Base-by-base conservation (phyloP, 176 grass and related monocot species). In the Pontederia paniculata region DNA sequence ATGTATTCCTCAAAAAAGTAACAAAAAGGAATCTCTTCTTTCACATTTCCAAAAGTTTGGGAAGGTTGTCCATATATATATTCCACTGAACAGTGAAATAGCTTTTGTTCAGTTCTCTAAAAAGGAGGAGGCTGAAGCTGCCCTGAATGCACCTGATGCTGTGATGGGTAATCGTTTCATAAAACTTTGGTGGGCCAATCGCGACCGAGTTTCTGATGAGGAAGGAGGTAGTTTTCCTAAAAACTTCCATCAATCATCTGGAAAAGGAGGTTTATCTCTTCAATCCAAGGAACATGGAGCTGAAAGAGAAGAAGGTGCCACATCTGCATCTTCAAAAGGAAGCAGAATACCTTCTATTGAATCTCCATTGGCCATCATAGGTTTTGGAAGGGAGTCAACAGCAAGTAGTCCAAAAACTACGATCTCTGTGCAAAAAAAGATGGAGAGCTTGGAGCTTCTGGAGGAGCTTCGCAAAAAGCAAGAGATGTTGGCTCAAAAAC, bases 121-220 rank as follows among this genome's bases (percentile, higher is more conserved):
- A 83, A 88, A 80, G 58, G 93, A 84, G 71, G 93, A 98, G 60
- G 93, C 87, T 73, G 86, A 98, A 81, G 83, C 93, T 77, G 87
- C 87, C 49, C 80, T 98, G 53, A 64, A 84, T 72, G 77, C 93
- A 17, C 87, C 93, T 56, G 93, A 98, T 52, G 93, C 93, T 77
- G 93, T 98, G 41, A 98, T 98, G 87, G 93, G 87, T n/a, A 98
- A 98, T 50, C 86, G 93, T 57, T 98, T 98, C 74, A 98, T 98
- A 74, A 91, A 79, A 76, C 72, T 98, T 58, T 88, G 80, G 86
- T 98, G 93, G 93, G 93, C 93, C 5, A 98, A 98, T 58, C 81
- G 86, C 70, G 93, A 98, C 71, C 88, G 83, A 68, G 63, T 89
- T 63, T 63, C 56, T 60, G 80, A 90, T 50, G 83, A 68, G 37